Percentiles rank a stretch among this genome's conserved stretches.
These are phyloP conservation scores for Myxozyma nipponensis DNA, from an alignment of 805 yeast species.

Conservation along the genomic window DNA sequence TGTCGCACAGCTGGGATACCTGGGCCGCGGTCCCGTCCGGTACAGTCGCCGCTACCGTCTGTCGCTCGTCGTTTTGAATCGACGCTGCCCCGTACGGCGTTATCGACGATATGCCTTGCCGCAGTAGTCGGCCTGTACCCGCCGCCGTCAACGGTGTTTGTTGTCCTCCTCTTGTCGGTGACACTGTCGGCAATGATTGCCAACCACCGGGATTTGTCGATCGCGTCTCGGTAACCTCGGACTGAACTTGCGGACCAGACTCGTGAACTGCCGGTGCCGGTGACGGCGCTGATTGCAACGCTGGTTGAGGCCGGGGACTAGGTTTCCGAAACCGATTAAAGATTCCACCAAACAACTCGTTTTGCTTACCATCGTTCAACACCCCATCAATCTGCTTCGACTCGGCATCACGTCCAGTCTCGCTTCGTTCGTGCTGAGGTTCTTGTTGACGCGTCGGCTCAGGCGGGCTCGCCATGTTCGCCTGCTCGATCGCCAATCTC, in stretches of 20 bases:
- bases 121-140: conserved; percentile 12
- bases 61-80: conserved; percentile 9
- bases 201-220: conserved; percentile 17
- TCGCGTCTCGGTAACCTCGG: background rate
- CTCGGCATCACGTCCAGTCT: conserved; percentile 13
- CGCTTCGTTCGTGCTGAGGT: conserved; percentile 7
- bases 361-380: background rate
- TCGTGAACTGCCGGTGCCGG: background rate
- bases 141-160: background rate
- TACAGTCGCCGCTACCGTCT: conserved; percentile 8
- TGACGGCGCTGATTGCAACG: background rate
- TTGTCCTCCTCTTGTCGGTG: background rate
- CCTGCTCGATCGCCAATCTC: conserved; percentile 2
- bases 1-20: conserved; percentile 17
- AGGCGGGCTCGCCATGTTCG: conserved; percentile 5
- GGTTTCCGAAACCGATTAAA: conserved; percentile 16
- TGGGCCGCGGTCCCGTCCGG: conserved; percentile 12
- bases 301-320: background rate
- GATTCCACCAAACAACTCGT: conserved; percentile 9
- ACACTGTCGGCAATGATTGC: conserved; percentile 1
- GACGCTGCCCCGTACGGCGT: conserved; percentile 11
- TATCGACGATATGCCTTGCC: conserved; percentile 18
- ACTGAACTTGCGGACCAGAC: background rate
- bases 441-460: conserved; percentile 23
- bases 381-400: conserved; percentile 1